These are phyloP conservation scores for Trifolium repens DNA, from an alignment of 306 rosid genomes.

Conservation along the genomic window DNA sequence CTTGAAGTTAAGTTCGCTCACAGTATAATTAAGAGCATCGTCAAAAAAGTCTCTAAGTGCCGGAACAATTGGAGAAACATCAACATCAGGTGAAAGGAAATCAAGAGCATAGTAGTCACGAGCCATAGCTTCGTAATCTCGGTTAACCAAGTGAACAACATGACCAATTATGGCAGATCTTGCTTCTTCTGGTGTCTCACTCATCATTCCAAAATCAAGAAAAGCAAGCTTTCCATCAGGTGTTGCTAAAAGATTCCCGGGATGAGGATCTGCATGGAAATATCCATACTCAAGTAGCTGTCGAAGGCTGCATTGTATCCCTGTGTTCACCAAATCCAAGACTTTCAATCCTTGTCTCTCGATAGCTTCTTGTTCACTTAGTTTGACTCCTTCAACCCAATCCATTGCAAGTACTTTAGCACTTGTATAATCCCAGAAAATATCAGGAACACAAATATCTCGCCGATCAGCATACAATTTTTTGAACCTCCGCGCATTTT, in stretches of 20 bases:
- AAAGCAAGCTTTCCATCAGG: conserved; percentile 92
- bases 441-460: conserved; percentile 86
- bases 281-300: conserved; percentile 94
- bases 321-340: conserved; percentile 81
- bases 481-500: conserved; percentile 85
- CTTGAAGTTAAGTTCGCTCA: conserved; percentile 95
- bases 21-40: conserved; percentile 82
- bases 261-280: conserved; percentile 98
- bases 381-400: conserved; percentile 90
- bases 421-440: conserved; percentile 92
- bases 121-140: conserved; percentile 97
- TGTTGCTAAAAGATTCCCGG: conserved; percentile 93
- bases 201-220: conserved; percentile 97
- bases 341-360: conserved; percentile 88
- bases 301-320: conserved; percentile 93
- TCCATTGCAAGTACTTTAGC: conserved; percentile 88
- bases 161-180: conserved; percentile 89
- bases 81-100: conserved; percentile 79
- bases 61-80: conserved; percentile 88
- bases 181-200: conserved; percentile 96
- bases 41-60: conserved; percentile 88
- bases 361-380: conserved; percentile 83
- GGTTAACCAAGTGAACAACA: conserved; percentile 94
- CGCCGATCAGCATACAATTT: conserved; percentile 86
- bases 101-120: conserved; percentile 89